These are phyloP conservation scores for Pleurotus djamor DNA, from an alignment of 768 basidiomycete species.

Conservation along the genomic window DNA sequence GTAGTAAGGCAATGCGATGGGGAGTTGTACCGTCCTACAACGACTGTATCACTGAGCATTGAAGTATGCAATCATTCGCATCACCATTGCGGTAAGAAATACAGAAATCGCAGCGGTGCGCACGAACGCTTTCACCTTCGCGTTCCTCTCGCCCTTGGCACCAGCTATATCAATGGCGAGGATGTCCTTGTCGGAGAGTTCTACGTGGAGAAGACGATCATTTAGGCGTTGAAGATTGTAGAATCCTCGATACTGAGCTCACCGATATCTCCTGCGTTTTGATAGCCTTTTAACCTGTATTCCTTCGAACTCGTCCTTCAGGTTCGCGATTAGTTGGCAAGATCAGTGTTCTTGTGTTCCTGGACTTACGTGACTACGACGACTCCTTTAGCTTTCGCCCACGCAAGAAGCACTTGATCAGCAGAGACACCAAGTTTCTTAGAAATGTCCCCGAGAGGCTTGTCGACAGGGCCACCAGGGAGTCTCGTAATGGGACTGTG, in stretches of 20 bases:
- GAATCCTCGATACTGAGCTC: slow-evolving; percentile 9
- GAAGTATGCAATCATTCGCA: slow-evolving; percentile 5
- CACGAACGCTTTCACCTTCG: slow-evolving; percentile 6
- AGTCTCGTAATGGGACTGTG: slow-evolving; percentile 55
- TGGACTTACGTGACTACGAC: slow-evolving; percentile 56
- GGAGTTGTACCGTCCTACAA: not conserved
- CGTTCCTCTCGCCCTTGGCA: slow-evolving; percentile 28
- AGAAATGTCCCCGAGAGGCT: slow-evolving; percentile 53
- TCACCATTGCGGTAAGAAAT: slow-evolving; percentile 16
- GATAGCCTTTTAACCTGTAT: slow-evolving; percentile 62
- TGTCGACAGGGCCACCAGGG: slow-evolving; percentile 65
- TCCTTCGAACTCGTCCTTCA: slow-evolving; percentile 65
- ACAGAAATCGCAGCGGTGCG: slow-evolving; percentile 15
- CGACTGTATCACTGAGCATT: not conserved
- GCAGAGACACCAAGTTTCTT: slow-evolving; percentile 44
- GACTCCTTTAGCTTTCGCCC: slow-evolving; percentile 68
- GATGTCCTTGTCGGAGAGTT: slow-evolving; percentile 49
- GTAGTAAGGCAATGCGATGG: too few species aligned
- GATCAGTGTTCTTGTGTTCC: not conserved
- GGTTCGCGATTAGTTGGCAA: not conserved
- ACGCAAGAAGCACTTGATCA: slow-evolving; percentile 71
- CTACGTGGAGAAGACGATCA: slow-evolving; percentile 21
- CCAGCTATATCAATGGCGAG: slow-evolving; percentile 58
- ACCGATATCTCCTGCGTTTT: slow-evolving; percentile 66
- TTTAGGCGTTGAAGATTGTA: not conserved